These are phyloP conservation scores for Fagopyrum esculentum DNA, from an alignment of 148 eudicot species.

Conservation along the genomic window DNA sequence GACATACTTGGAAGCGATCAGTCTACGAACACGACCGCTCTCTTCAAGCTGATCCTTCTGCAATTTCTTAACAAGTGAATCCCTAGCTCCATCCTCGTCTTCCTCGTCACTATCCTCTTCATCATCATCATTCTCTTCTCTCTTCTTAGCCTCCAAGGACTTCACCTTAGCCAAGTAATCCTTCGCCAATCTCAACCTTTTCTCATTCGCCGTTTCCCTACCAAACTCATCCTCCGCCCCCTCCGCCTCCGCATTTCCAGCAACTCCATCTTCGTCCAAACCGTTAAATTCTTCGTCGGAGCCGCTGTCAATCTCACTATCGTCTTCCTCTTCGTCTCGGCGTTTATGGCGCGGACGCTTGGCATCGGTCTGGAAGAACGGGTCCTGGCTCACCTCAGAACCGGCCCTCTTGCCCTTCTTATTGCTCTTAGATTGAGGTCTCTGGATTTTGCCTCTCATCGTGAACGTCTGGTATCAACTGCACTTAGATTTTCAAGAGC, in stretches of 20 bases:
- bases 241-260: not conserved
- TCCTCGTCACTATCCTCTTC: constrained; percentile 24
- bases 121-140: constrained; percentile 33
- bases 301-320: constrained; percentile 26
- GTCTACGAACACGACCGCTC: constrained; percentile 64
- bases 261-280: constrained; percentile 2
- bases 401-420: not conserved
- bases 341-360: not conserved
- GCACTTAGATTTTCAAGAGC: not conserved
- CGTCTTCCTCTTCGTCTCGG: constrained; percentile 13
- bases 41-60: constrained; percentile 75
- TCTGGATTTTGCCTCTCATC: not conserved
- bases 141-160: constrained; percentile 16
- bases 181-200: constrained; percentile 19
- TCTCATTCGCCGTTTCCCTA: constrained; percentile 31
- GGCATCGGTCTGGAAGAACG: not conserved
- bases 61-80: constrained; percentile 54
- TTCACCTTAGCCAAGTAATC: constrained; percentile 21
- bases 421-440: not conserved
- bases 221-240: constrained; percentile 24
- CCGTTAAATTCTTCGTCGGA: constrained; percentile 19
- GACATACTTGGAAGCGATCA: constrained; percentile 67
- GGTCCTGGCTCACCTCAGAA: not conserved
- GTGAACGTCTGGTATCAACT: not conserved
- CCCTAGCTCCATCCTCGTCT: constrained; percentile 46